Evolutionary conservation across 2,329 filamentous ascomycete species (phyloP).

Genomic region (Aquanectria penicillioides): DNA sequence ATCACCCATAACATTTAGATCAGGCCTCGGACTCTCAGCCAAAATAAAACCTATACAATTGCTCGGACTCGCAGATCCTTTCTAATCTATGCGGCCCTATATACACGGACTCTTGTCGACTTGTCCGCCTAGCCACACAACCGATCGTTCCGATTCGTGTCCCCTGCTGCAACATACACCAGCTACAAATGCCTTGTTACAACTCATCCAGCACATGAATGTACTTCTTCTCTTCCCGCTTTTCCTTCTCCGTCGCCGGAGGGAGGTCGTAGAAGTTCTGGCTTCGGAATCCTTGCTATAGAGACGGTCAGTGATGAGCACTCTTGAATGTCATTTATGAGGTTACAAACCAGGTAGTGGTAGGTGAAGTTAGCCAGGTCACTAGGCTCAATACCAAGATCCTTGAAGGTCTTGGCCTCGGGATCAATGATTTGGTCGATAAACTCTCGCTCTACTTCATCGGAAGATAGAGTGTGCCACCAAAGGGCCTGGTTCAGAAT

Average conservation of each 20-base stretch:
- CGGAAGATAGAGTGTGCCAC: constrained; percentile 86
- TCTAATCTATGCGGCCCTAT: constrained; percentile 46
- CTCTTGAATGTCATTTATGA: neutral
- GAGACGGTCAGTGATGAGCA: constrained; percentile 19
- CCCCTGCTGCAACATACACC: neutral
- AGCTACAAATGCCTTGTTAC: constrained; percentile 55
- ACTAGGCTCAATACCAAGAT: constrained; percentile 88
- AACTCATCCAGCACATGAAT: constrained; percentile 91
- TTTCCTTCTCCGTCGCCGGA: constrained; percentile 93
- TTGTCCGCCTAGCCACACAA: constrained; percentile 29
- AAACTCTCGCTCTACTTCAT: constrained; percentile 92
- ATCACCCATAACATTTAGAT: neutral
- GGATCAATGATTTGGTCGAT: constrained; percentile 92
- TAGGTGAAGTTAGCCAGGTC: constrained; percentile 90
- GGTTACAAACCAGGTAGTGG: constrained; percentile 83
- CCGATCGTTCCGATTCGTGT: neutral
- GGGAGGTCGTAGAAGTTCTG: constrained; percentile 91
- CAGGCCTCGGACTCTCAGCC: constrained; percentile 21
- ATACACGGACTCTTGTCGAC: constrained; percentile 40
- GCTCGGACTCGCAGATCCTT: constrained; percentile 39
- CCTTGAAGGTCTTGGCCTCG: constrained; percentile 93
- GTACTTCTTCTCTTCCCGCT: constrained; percentile 94
- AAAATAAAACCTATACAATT: constrained; percentile 45
- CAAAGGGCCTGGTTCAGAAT: constrained; percentile 85
- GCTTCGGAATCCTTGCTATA: constrained; percentile 88